Evolutionary conservation across 1,284 basidiomycete species (phyloP).

Genomic region (Serendipita sp.): DNA sequence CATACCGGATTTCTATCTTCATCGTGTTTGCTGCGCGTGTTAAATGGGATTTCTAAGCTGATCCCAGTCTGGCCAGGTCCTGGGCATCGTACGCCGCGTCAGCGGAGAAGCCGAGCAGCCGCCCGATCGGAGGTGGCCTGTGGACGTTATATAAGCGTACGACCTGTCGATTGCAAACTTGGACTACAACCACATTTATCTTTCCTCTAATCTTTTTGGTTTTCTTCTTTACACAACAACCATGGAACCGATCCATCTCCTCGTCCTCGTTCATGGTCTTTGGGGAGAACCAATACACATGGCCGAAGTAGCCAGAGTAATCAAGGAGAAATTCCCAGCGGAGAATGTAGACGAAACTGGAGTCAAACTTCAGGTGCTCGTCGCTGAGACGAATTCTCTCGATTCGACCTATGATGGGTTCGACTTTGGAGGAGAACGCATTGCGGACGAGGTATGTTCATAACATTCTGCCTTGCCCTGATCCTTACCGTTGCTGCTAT

Average conservation of each 20-base stretch:
- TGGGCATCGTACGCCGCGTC: too few relatives aligned
- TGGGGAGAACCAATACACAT: slow-evolving; percentile 61
- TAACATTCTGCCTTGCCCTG: slow-evolving; percentile 43
- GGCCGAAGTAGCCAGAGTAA: slow-evolving; percentile 30
- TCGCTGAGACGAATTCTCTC: slow-evolving; percentile 38
- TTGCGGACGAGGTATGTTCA: slow-evolving; percentile 51
- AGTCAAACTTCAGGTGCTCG: slow-evolving; percentile 32
- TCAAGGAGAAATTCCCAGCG: slow-evolving; percentile 26
- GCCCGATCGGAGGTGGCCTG: too few relatives aligned
- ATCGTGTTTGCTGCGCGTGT: too few relatives aligned
- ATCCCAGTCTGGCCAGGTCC: too few relatives aligned
- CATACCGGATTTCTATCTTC: too few relatives aligned
- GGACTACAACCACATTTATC: background rate
- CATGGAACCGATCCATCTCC: slow-evolving; percentile 30
- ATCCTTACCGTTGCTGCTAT: slow-evolving; percentile 38
- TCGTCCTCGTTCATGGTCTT: slow-evolving; percentile 71
- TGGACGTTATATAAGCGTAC: background rate
- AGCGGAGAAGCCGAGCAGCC: too few relatives aligned
- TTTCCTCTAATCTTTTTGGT: background rate
- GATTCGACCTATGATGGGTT: slow-evolving; percentile 60
- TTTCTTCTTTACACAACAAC: background rate
- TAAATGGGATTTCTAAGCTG: too few relatives aligned
- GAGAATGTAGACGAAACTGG: slow-evolving; percentile 19
- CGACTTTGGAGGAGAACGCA: slow-evolving; percentile 58
- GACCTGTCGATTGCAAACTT: background rate